Evolutionary conservation across 495 filamentous ascomycete species (phyloP).

Genomic region (Penicillium soppii): DNA sequence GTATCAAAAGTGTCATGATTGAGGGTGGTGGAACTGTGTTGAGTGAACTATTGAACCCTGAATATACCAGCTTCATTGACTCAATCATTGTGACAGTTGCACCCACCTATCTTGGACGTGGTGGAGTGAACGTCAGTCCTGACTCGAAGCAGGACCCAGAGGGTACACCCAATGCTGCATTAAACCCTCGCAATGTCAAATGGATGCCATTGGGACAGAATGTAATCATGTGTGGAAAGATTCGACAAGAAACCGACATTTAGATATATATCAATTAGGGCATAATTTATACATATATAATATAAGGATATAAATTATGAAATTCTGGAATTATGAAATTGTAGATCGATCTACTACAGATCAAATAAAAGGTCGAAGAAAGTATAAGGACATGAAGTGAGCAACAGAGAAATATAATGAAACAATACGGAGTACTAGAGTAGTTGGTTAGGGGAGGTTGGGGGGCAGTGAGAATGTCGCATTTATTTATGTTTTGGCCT

Average conservation of each 20-base stretch:
- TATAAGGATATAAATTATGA: neutral
- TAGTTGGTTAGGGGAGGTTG: too few relatives aligned
- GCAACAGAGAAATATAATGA: too few relatives aligned
- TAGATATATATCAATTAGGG: too few relatives aligned
- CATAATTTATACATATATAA: neutral
- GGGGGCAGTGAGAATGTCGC: conserved; percentile 22
- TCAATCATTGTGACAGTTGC: conserved; percentile 82
- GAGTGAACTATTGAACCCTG: conserved; percentile 64
- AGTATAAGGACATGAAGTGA: too few relatives aligned
- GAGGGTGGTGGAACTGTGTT: conserved; percentile 82
- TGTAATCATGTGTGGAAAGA: conserved; percentile 73
- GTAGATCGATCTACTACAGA: too few relatives aligned
- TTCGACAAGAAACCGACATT: conserved; percentile 27
- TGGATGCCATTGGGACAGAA: conserved; percentile 76
- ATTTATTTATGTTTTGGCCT: conserved; percentile 21
- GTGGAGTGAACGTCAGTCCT: conserved; percentile 72
- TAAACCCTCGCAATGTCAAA: conserved; percentile 62
- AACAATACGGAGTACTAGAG: too few relatives aligned
- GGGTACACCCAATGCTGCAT: conserved; percentile 52
- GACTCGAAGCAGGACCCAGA: conserved; percentile 47
- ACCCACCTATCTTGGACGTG: conserved; percentile 76
- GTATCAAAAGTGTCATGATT: conserved; percentile 79
- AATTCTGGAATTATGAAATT: conserved; percentile 5
- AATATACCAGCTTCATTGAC: conserved; percentile 63
- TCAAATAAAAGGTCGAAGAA: too few relatives aligned